phyloP scores from a whole-genome alignment of 2,329 filamentous ascomycete genomes.

The Zasmidium cellare region DNA sequence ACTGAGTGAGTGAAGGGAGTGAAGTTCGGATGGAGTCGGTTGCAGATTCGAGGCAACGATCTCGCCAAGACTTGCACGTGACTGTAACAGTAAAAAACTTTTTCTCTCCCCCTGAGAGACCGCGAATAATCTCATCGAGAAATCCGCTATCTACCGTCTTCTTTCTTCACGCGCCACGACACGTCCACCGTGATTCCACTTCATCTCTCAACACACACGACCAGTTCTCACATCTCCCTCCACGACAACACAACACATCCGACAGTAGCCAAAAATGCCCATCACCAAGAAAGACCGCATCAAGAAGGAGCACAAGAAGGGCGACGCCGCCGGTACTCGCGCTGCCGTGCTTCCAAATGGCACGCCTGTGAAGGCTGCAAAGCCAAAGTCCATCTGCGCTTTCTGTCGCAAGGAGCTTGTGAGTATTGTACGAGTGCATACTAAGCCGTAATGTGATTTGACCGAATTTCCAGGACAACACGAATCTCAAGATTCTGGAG shows the following conservation, averaged over 20 bases:
- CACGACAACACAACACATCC: not conserved
- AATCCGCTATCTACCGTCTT: not conserved
- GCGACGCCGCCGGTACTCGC: slow-evolving; percentile 56
- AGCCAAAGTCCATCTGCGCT: slow-evolving; percentile 48
- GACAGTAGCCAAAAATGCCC: slow-evolving; percentile 39
- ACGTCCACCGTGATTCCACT: not conserved
- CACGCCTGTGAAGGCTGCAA: slow-evolving; percentile 55
- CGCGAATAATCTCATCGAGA: no score
- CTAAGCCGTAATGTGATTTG: not conserved
- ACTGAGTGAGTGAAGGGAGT: not conserved
- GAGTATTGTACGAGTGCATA: not conserved
- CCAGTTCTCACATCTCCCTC: not conserved
- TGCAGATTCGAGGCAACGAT: not conserved
- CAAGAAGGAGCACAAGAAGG: slow-evolving; percentile 57
- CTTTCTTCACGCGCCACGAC: not conserved
- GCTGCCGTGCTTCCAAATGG: slow-evolving; percentile 57
- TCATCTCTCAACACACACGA: not conserved
- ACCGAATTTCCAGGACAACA: slow-evolving; percentile 39
- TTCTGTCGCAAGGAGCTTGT: slow-evolving; percentile 33
- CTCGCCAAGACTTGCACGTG: not conserved
- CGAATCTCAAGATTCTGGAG: slow-evolving; percentile 53
- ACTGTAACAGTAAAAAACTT: not conserved
- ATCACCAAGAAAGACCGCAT: slow-evolving; percentile 55
- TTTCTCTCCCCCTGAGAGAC: no score
- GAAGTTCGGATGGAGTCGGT: not conserved